phyloP scores from a whole-genome alignment of 345 rosid species.

The Nephelium lappaceum region DNA sequence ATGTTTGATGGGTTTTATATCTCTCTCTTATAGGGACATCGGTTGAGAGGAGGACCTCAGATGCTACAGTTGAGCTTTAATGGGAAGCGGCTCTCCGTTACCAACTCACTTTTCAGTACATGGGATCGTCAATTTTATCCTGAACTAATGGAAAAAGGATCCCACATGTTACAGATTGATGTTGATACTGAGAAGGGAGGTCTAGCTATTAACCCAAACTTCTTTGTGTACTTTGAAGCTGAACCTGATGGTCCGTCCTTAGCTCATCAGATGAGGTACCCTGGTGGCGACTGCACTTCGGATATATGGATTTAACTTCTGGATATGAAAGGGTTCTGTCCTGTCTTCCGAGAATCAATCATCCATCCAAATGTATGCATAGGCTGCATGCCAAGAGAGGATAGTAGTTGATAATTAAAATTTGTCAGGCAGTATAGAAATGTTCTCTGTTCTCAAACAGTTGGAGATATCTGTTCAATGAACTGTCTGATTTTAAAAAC shows the following conservation, averaged over 20 bases:
- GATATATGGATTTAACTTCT: slow-evolving; percentile 71
- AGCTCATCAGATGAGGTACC: slow-evolving; percentile 97
- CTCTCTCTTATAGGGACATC: slow-evolving; percentile 52
- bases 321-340: not conserved
- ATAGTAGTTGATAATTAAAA: not conserved
- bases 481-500: too few species aligned
- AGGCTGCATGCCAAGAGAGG: not conserved
- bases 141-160: slow-evolving; percentile 71
- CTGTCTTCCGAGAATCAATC: not conserved
- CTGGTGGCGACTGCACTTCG: slow-evolving; percentile 94
- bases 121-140: slow-evolving; percentile 93
- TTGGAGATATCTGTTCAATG: too few species aligned
- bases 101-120: slow-evolving; percentile 83
- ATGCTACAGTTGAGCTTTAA: slow-evolving; percentile 94
- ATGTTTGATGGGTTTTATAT: not conserved
- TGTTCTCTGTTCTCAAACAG: too few species aligned
- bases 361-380: not conserved
- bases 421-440: too few species aligned
- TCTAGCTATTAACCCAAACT: slow-evolving; percentile 57
- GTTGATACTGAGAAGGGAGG: slow-evolving; percentile 78
- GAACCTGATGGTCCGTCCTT: slow-evolving; percentile 90
- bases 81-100: slow-evolving; percentile 82
- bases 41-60: slow-evolving; percentile 84
- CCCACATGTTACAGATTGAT: slow-evolving; percentile 85
- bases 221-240: slow-evolving; percentile 76